Evolutionary conservation across 139 green algal species (phyloP).

Genomic region (Raphidocelis subcapitata): DNA sequence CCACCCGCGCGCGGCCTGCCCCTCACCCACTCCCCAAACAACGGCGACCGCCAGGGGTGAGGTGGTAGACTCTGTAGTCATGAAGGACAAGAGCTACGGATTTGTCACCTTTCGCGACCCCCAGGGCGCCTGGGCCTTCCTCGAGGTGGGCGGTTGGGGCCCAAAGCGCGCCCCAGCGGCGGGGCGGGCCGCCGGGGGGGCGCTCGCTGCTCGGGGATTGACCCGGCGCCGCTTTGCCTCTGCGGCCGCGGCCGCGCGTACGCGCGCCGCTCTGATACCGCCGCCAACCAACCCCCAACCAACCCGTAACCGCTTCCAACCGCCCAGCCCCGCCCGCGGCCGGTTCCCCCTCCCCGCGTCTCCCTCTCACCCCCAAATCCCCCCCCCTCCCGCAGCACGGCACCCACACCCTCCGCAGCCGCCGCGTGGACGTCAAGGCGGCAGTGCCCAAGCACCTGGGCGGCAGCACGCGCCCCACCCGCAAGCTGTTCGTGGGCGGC

Average conservation of each 20-base stretch:
- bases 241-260: too few species aligned
- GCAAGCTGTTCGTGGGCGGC: conserved; percentile 85
- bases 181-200: too few species aligned
- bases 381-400: conserved; percentile 32
- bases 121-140: conserved; percentile 50
- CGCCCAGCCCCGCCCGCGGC: too few species aligned
- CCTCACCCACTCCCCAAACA: neutral
- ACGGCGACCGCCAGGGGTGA: conserved; percentile 45
- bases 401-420: conserved; percentile 65
- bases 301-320: too few species aligned
- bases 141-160: conserved; percentile 50
- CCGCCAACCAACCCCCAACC: too few species aligned
- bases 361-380: too few species aligned
- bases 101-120: conserved; percentile 70
- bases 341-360: too few species aligned
- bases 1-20: too few species aligned
- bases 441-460: conserved; percentile 64
- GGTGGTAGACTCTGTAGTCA: conserved; percentile 57
- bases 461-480: conserved; percentile 45
- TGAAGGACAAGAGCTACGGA: conserved; percentile 64
- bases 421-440: conserved; percentile 70
- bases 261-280: too few species aligned
- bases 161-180: too few species aligned
- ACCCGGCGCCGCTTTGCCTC: too few species aligned
- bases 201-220: too few species aligned